Percentiles rank a stretch among this genome's conserved stretches.
phyloP scores from a whole-genome alignment of 495 filamentous ascomycete species.

The Penicillium dipodomyicola region DNA sequence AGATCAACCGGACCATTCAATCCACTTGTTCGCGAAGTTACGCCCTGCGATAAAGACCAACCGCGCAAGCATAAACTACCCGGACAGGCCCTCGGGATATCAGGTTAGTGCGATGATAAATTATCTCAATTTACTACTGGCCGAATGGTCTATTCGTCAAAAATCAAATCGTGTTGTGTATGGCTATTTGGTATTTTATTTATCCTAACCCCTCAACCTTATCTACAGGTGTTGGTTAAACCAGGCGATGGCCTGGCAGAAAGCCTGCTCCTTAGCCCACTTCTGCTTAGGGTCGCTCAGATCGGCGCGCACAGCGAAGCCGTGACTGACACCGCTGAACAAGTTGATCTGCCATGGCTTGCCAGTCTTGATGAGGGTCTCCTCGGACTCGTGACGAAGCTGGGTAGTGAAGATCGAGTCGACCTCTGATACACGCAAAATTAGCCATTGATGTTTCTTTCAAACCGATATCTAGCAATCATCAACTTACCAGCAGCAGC shows the following conservation, averaged over 20 bases:
- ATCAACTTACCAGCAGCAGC: slow-evolving; percentile 61
- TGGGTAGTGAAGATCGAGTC: slow-evolving; percentile 76
- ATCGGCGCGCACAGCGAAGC: slow-evolving; percentile 75
- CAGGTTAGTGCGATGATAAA: not conserved
- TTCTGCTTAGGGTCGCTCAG: slow-evolving; percentile 56
- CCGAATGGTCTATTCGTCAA: not conserved
- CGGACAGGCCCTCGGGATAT: not conserved
- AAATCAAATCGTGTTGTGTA: not conserved
- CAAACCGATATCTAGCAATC: not conserved
- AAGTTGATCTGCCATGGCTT: slow-evolving; percentile 79
- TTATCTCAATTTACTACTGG: not conserved
- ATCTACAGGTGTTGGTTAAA: slow-evolving; percentile 61
- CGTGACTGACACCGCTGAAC: slow-evolving; percentile 72
- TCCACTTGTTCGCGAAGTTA: slow-evolving; percentile 4
- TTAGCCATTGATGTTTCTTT: not conserved
- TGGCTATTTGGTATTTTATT: not conserved
- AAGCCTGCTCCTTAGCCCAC: slow-evolving; percentile 84
- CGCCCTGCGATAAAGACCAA: slow-evolving; percentile 4
- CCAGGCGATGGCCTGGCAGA: slow-evolving; percentile 76
- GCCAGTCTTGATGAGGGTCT: slow-evolving; percentile 57
- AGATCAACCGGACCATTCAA: not conserved
- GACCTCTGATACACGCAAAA: slow-evolving; percentile 47
- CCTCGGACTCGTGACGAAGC: slow-evolving; percentile 64
- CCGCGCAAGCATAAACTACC: not conserved
- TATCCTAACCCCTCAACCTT: not conserved